Conservation (phyloP, 169 alveolate species). For the Plasmodium gallinaceum region DNA sequence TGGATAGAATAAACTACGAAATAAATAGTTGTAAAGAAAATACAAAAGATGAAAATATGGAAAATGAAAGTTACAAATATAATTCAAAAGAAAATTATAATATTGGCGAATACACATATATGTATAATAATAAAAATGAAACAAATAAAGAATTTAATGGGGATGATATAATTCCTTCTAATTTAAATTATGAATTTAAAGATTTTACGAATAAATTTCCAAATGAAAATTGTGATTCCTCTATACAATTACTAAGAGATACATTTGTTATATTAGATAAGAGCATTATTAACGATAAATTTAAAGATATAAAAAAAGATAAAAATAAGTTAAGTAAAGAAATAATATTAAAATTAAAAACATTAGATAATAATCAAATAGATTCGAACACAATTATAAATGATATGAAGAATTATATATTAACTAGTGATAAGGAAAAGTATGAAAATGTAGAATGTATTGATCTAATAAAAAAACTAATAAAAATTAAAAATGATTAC, state of each 20-base stretch:
- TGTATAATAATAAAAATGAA: too few species aligned
- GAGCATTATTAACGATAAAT: background rate
- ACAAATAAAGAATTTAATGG: background rate
- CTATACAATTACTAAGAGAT: slow-evolving; percentile 13
- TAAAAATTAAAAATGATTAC: slow-evolving; percentile 70
- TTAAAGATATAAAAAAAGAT: background rate
- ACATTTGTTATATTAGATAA: slow-evolving; percentile 20
- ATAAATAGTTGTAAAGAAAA: too few species aligned
- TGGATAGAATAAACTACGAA: too few species aligned
- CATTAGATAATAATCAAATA: background rate
- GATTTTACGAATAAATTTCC: background rate
- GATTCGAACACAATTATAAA: slow-evolving; percentile 31
- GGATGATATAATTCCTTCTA: background rate
- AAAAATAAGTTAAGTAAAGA: background rate
- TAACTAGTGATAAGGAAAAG: slow-evolving; percentile 14
- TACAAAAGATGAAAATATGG: too few species aligned
- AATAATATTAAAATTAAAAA: background rate
- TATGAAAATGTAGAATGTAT: slow-evolving; percentile 24
- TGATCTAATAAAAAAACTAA: slow-evolving; percentile 42
- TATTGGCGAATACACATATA: too few species aligned
- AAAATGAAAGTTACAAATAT: too few species aligned
- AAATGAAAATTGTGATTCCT: background rate
- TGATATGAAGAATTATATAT: slow-evolving; percentile 13
- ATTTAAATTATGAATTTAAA: too few species aligned
- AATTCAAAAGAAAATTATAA: too few species aligned